Base-by-base conservation (phyloP, 2,329 filamentous ascomycete genomes). In the Ilyonectria robusta region DNA sequence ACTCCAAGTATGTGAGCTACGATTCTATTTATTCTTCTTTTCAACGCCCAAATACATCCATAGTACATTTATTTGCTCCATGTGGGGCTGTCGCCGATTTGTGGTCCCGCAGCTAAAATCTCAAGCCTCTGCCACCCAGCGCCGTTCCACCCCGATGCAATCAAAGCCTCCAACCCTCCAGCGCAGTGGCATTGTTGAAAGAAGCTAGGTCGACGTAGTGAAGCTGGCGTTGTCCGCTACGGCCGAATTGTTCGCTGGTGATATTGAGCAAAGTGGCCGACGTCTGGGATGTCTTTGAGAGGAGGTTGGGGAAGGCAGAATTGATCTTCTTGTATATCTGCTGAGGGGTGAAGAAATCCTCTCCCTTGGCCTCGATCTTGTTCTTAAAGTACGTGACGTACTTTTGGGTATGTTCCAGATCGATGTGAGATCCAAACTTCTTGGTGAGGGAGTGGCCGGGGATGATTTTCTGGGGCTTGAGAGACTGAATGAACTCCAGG, bases 381-480 rank as follows among this genome's bases (percentile, higher is more conserved):
- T 31, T 56, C 35, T 67, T 50, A 21, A 62, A 67, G 26, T 57
- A 67, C 5, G 46, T 23, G 17, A 67, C 47, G 29, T 67, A 67
- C 1, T 57, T n/a, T 19, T 57, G 60, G 15, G 65, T 67, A 26
- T 67, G 65, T 6, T 53, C 33, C 15, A 67, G 29, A 15, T 59
- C 61, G 6, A 26, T 21, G 3, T 21, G 10, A 1, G 40, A 23
- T 15, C 51, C 37, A n/a, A 67, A 59, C 3, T n/a, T 37, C 13
- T n/a, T 19, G 6, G 23, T 54, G 2, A 63, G 21, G 6, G 65
- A 64, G 58, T 67, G 65, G 7, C 65, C 65, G 2, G 65, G 65
- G 3, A 64, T 51, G 10, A 62, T 65, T 8, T 21, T 59, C 3
- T 42, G 50, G 2, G 65, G 65, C 29, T 65, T 62, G 11, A 69